These are phyloP conservation scores for Lasiosphaeria miniovina DNA, from an alignment of 495 filamentous ascomycete genomes.

Conservation along the genomic window DNA sequence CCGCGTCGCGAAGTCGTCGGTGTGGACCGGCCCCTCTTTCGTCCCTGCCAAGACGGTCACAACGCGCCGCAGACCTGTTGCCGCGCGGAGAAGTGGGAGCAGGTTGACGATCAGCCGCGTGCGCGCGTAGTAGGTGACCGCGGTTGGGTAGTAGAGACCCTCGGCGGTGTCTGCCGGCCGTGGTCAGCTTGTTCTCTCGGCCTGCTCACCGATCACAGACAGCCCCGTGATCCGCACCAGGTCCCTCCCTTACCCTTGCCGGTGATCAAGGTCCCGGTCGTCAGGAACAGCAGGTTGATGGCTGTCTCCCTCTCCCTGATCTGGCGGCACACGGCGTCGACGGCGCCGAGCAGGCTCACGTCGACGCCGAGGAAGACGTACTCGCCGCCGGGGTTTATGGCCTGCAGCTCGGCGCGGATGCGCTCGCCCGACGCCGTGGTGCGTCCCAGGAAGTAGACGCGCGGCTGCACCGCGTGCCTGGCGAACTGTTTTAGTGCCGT, in stretches of 20 bases:
- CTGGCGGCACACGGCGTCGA: slow-evolving; percentile 58
- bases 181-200: no score
- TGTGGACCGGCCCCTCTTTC: slow-evolving; percentile 51
- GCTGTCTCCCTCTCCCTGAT: slow-evolving; percentile 40
- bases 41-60: slow-evolving; percentile 52
- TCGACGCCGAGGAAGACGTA: slow-evolving; percentile 57
- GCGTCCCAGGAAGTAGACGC: slow-evolving; percentile 45
- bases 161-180: slow-evolving; percentile 52
- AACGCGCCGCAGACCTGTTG: slow-evolving; percentile 52
- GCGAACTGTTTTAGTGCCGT: slow-evolving; percentile 57
- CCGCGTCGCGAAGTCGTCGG: slow-evolving; percentile 43
- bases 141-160: slow-evolving; percentile 50
- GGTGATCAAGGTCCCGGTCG: slow-evolving; percentile 40
- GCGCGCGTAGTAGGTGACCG: slow-evolving; percentile 60
- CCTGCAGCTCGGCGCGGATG: slow-evolving; percentile 42
- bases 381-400: slow-evolving; percentile 49
- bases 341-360: slow-evolving; percentile 52
- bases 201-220: neutral
- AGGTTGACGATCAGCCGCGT: slow-evolving; percentile 61
- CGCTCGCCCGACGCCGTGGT: slow-evolving; percentile 42
- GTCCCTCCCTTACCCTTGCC: slow-evolving; percentile 17
- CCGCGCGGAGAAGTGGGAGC: slow-evolving; percentile 53
- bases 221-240: no score
- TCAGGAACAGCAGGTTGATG: slow-evolving; percentile 65
- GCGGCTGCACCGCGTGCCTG: slow-evolving; percentile 38